Evolutionary conservation across 2,329 filamentous ascomycete species (phyloP).

Genomic region (Dothidotthia symphoricarpi): DNA sequence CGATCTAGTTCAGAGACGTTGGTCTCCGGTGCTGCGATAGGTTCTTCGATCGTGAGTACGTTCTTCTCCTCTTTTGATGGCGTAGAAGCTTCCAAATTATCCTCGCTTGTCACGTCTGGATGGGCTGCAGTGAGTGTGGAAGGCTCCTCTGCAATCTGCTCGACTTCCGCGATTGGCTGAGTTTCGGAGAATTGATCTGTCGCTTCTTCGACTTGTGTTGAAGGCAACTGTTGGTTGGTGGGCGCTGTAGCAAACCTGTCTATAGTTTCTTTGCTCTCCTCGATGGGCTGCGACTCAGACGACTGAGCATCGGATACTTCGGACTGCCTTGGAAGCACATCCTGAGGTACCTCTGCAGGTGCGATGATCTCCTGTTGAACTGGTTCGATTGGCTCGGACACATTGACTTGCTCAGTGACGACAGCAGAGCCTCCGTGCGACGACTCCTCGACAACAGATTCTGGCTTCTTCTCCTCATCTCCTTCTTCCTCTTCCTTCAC

Average conservation of each 20-base stretch:
- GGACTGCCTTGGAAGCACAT: slow-evolving; percentile 1
- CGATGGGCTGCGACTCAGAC: neutral
- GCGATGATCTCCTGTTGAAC: neutral
- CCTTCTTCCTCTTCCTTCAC: slow-evolving; percentile 9
- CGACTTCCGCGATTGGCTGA: neutral
- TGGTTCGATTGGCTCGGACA: neutral
- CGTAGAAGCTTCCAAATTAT: slow-evolving; percentile 4
- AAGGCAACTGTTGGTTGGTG: no score
- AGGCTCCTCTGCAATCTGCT: slow-evolving; percentile 4
- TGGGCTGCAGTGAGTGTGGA: neutral
- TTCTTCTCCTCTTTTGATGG: slow-evolving; percentile 25
- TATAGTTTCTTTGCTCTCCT: slow-evolving; percentile 1
- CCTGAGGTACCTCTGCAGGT: slow-evolving; percentile 1
- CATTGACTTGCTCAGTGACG: neutral
- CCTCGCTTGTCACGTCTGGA: slow-evolving; percentile 3
- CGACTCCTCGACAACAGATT: slow-evolving; percentile 10
- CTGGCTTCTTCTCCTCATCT: slow-evolving; percentile 15
- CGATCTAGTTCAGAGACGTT: slow-evolving; percentile 2
- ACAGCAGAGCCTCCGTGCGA: slow-evolving; percentile 4
- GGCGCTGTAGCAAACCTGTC: no score
- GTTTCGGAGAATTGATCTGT: neutral
- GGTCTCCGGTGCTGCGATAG: slow-evolving; percentile 1
- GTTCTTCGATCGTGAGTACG: slow-evolving; percentile 14
- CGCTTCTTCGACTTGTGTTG: neutral
- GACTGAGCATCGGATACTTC: neutral